These are phyloP conservation scores for Mrakiaceae sp. DNA, from an alignment of 1,284 basidiomycete species.

Conservation along the genomic window DNA sequence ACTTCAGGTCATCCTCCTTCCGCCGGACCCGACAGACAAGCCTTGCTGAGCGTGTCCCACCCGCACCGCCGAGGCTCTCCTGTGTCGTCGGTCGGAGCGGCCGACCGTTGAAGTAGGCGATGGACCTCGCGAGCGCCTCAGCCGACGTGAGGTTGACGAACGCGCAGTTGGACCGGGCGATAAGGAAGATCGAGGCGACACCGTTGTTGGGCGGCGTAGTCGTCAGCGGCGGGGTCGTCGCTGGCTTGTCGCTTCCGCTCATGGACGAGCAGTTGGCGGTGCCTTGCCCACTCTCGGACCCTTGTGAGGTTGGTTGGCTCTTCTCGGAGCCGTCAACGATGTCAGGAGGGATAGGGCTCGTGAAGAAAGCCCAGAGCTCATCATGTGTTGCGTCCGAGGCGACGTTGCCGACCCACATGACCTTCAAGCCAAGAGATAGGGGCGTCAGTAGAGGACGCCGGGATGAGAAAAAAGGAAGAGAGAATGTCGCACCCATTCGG, in stretches of 20 bases:
- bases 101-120: conserved; percentile 50
- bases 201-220: conserved; percentile 36
- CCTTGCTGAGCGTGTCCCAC: conserved; percentile 47
- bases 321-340: background rate
- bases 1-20: conserved; percentile 73
- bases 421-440: background rate
- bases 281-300: background rate
- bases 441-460: background rate
- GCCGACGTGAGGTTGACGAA: conserved; percentile 72
- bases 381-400: conserved; percentile 72
- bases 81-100: conserved; percentile 1
- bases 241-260: background rate
- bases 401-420: conserved; percentile 78
- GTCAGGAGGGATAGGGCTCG: conserved; percentile 29
- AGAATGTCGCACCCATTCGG: conserved; percentile 88
- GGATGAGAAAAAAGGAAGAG: conserved; percentile 27
- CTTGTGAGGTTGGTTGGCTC: background rate
- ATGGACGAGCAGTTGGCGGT: background rate
- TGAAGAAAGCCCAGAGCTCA: conserved; percentile 83
- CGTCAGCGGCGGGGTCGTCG: background rate
- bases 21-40: conserved; percentile 77
- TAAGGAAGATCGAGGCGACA: conserved; percentile 80
- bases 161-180: conserved; percentile 81
- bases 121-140: conserved; percentile 53
- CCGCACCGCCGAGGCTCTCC: no score